Evolutionary conservation across 371 early-diverging fungal species (phyloP).

Genomic region (Mucor indicus): DNA sequence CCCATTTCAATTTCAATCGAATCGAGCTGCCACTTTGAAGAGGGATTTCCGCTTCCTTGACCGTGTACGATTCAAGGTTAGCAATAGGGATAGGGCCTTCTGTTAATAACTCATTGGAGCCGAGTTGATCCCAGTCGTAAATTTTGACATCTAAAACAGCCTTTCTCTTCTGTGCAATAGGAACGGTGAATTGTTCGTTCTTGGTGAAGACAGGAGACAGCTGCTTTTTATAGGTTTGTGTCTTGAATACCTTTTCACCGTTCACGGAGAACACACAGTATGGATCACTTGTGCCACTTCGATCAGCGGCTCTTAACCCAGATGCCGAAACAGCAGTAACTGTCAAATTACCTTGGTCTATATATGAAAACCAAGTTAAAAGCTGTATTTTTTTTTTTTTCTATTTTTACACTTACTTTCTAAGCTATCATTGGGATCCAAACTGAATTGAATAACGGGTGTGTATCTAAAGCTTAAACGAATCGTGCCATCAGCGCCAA

Average conservation of each 20-base stretch:
- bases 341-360: slow-evolving; percentile 32
- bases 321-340: slow-evolving; percentile 29
- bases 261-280: slow-evolving; percentile 66
- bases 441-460: slow-evolving; percentile 23
- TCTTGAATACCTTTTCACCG: slow-evolving; percentile 71
- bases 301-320: slow-evolving; percentile 38
- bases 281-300: slow-evolving; percentile 71
- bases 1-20: slow-evolving; percentile 24
- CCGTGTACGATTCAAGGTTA: slow-evolving; percentile 18
- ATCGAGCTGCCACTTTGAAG: slow-evolving; percentile 14
- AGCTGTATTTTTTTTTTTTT: too few relatives aligned
- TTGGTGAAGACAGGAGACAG: slow-evolving; percentile 68
- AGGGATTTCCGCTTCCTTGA: slow-evolving; percentile 11
- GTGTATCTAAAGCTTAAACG: slow-evolving; percentile 22
- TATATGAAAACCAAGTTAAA: too few relatives aligned
- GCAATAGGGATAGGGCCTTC: slow-evolving; percentile 21
- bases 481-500: slow-evolving; percentile 15
- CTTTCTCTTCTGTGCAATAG: slow-evolving; percentile 44
- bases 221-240: slow-evolving; percentile 70
- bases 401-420: slow-evolving; percentile 22
- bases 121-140: slow-evolving; percentile 76
- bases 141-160: slow-evolving; percentile 56
- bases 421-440: slow-evolving; percentile 33
- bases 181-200: slow-evolving; percentile 64
- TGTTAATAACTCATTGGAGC: slow-evolving; percentile 48